These are phyloP conservation scores for Davidsoniella australis DNA, from an alignment of 2,329 filamentous ascomycete species.

Conservation along the genomic window DNA sequence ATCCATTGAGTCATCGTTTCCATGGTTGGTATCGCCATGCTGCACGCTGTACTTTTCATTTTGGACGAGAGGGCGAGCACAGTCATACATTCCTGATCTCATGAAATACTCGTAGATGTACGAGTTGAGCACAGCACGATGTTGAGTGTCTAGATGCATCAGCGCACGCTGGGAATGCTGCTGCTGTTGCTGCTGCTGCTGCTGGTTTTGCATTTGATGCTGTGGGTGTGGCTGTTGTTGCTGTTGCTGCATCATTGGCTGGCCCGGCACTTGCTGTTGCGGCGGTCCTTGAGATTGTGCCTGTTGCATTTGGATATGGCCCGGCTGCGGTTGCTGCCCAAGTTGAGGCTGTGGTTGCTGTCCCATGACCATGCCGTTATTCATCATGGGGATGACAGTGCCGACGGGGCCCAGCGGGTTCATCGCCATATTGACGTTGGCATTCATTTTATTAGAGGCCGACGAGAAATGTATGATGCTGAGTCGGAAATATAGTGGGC, in stretches of 20 bases:
- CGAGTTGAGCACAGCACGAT: constrained; percentile 53
- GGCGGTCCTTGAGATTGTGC: constrained; percentile 7
- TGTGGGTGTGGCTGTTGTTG: constrained; percentile 19
- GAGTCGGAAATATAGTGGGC: neutral
- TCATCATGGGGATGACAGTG: constrained; percentile 49
- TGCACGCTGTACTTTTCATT: constrained; percentile 19
- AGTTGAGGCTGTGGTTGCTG: constrained; percentile 17
- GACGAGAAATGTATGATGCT: neutral
- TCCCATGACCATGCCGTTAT: constrained; percentile 28
- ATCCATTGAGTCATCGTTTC: constrained; percentile 60
- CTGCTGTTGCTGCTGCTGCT: constrained; percentile 16
- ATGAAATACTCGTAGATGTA: constrained; percentile 89
- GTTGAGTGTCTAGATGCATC: constrained; percentile 21
- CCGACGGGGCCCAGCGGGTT: constrained; percentile 51
- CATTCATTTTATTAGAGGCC: constrained; percentile 29
- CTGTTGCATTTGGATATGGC: neutral
- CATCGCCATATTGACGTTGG: constrained; percentile 48
- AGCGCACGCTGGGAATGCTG: constrained; percentile 19
- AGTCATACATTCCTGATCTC: constrained; percentile 67
- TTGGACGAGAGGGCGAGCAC: constrained; percentile 57
- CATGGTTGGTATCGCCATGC: constrained; percentile 41
- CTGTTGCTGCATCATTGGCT: constrained; percentile 5
- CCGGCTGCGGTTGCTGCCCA: neutral
- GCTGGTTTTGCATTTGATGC: neutral
- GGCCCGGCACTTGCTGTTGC: constrained; percentile 7